A percentile compares a stretch with the other conserved stretches of the same genome.
Conservation (phyloP, 371 early-diverging fungal species). For the Saksenaea oblongispora region DNA sequence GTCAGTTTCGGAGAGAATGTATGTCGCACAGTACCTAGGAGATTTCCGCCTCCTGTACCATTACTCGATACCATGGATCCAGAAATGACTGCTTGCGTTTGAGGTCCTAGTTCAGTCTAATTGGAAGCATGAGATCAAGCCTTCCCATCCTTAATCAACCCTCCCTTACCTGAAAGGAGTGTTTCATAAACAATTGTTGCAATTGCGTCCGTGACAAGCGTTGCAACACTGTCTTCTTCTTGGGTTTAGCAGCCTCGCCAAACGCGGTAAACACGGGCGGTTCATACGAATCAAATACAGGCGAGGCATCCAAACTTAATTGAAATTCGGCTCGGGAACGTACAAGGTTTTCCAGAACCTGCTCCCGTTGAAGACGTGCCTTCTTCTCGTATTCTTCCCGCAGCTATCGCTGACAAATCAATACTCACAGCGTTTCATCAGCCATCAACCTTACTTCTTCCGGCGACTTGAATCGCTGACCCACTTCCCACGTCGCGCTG, state of each 20-base stretch:
- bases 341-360: constrained; percentile 81
- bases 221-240: constrained; percentile 21
- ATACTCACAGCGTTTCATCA: not conserved
- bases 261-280: constrained; percentile 52
- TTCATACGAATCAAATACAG: constrained; percentile 59
- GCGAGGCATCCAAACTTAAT: constrained; percentile 55
- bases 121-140: not conserved
- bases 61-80: constrained; percentile 73
- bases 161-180: constrained; percentile 78
- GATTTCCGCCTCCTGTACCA: constrained; percentile 79
- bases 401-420: constrained; percentile 46
- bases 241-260: constrained; percentile 24
- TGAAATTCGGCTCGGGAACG: constrained; percentile 64
- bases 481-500: constrained; percentile 74
- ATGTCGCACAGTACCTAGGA: constrained; percentile 74
- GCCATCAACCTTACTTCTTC: constrained; percentile 68
- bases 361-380: constrained; percentile 65
- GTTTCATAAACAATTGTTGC: constrained; percentile 75
- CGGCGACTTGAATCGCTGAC: constrained; percentile 73
- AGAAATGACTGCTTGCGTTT: constrained; percentile 63
- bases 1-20: constrained; percentile 70
- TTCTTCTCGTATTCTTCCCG: constrained; percentile 84
- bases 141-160: not conserved
- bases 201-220: constrained; percentile 57
- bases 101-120: constrained; percentile 71